Conservation (phyloP, 2,329 filamentous ascomycete species). For the Aureobasidium pullulans region DNA sequence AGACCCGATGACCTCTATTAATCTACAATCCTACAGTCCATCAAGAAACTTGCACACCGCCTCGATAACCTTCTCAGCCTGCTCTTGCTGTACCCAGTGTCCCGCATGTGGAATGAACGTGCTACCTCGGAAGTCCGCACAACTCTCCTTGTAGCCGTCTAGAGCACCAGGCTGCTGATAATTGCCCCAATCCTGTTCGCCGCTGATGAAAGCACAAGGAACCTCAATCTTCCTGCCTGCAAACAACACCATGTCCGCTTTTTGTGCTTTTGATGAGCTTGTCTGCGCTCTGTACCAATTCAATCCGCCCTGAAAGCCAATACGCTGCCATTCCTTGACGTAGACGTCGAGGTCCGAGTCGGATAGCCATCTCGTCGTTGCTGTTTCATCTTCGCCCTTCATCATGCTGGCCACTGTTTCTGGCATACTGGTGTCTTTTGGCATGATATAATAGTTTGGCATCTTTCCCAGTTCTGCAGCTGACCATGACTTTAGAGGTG, state of each 20-base stretch:
- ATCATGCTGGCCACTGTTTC: slow-evolving; percentile 50
- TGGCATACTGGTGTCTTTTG: slow-evolving; percentile 50
- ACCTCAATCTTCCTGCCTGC: slow-evolving; percentile 55
- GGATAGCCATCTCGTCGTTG: slow-evolving; percentile 48
- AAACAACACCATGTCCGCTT: slow-evolving; percentile 50
- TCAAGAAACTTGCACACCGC: slow-evolving; percentile 40
- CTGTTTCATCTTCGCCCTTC: slow-evolving; percentile 41
- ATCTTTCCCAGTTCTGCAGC: slow-evolving; percentile 52
- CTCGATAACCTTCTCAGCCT: slow-evolving; percentile 47
- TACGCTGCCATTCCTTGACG: slow-evolving; percentile 52
- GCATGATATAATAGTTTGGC: slow-evolving; percentile 65
- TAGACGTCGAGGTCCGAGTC: slow-evolving; percentile 54
- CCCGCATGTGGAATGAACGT: slow-evolving; percentile 53
- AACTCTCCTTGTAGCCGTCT: slow-evolving; percentile 47
- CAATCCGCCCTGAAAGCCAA: slow-evolving; percentile 57
- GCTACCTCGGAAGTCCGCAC: slow-evolving; percentile 46
- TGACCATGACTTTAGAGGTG: slow-evolving; percentile 48
- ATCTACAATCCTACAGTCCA: neutral
- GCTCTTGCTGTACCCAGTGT: slow-evolving; percentile 65
- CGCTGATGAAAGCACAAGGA: slow-evolving; percentile 55
- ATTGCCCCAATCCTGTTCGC: slow-evolving; percentile 59
- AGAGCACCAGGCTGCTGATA: slow-evolving; percentile 60
- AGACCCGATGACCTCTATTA: neutral
- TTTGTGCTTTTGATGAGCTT: slow-evolving; percentile 31
- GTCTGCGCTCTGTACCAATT: slow-evolving; percentile 62